Percentiles rank a stretch among this genome's conserved stretches.
Evolutionary conservation across 345 rosid species (phyloP).

Genomic region (Eucalyptus marginata): DNA sequence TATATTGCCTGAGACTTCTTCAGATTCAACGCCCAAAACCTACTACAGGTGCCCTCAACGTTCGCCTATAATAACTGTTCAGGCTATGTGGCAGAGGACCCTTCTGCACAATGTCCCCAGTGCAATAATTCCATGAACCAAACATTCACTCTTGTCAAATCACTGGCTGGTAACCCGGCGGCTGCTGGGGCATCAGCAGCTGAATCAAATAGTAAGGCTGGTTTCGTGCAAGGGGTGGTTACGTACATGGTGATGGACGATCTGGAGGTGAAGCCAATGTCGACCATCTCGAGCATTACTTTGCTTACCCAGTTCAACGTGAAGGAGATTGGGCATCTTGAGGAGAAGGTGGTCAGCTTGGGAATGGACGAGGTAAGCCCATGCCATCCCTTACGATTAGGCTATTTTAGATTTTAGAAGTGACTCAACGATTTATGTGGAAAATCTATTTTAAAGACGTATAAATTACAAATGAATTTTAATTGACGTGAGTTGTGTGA

Average conservation of each 20-base stretch:
- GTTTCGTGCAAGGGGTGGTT: background rate
- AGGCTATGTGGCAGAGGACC: background rate
- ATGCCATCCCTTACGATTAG: background rate
- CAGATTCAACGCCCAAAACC: background rate
- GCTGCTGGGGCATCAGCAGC: background rate
- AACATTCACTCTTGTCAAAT: fast-evolving
- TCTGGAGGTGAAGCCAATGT: background rate
- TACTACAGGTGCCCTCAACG: background rate
- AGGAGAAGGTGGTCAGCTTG: background rate
- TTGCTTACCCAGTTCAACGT: background rate
- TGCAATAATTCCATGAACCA: fast-evolving
- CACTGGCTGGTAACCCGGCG: background rate
- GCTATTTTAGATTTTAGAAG: background rate
- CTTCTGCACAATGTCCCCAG: background rate
- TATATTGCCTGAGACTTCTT: background rate
- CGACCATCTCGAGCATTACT: background rate
- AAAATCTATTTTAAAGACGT: background rate
- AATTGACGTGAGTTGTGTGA: background rate
- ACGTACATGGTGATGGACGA: conserved; percentile 2
- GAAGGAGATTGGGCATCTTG: background rate
- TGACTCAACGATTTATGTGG: background rate
- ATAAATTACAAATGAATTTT: background rate
- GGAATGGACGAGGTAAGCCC: background rate
- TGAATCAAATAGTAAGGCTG: background rate
- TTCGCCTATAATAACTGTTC: too few relatives aligned